These are phyloP conservation scores for Fomitopsis palustris DNA, from an alignment of 1,284 basidiomycete species.

Conservation along the genomic window DNA sequence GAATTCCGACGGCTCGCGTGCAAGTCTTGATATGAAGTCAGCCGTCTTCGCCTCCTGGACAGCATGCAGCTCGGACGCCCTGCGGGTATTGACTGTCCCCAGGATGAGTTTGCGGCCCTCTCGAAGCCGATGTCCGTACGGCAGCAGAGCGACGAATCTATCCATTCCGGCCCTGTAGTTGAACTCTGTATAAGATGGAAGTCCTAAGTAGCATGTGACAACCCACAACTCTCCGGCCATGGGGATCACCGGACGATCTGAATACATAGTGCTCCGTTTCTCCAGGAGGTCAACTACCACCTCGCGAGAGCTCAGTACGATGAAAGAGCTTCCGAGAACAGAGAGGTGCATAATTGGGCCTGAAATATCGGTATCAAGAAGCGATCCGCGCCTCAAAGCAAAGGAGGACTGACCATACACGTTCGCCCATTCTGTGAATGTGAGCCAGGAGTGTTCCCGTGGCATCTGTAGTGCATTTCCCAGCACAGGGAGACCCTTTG, in stretches of 20 bases:
- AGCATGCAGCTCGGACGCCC: background rate
- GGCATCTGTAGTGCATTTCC: slow-evolving; percentile 4
- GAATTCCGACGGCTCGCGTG: background rate
- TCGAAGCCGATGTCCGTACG: background rate
- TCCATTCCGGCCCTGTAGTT: background rate
- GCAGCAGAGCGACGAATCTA: background rate
- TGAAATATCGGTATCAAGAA: background rate
- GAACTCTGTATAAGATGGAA: background rate
- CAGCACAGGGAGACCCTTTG: background rate
- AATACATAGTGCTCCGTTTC: slow-evolving; percentile 3
- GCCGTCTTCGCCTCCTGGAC: background rate
- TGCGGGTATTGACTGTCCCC: background rate
- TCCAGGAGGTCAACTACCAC: slow-evolving; percentile 2
- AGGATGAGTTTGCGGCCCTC: slow-evolving; percentile 5
- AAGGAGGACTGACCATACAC: background rate
- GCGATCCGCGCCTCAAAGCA: no score
- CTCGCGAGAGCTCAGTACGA: background rate
- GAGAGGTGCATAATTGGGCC: slow-evolving; percentile 1
- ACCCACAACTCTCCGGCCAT: background rate
- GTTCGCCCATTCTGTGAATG: slow-evolving; percentile 2
- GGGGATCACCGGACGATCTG: slow-evolving; percentile 1
- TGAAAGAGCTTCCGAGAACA: background rate
- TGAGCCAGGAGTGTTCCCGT: background rate
- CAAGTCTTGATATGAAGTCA: background rate
- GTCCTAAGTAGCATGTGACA: background rate